Evolutionary conservation across 257 asterid genomes (phyloP).

Genomic region (Forsythia viridissima): DNA sequence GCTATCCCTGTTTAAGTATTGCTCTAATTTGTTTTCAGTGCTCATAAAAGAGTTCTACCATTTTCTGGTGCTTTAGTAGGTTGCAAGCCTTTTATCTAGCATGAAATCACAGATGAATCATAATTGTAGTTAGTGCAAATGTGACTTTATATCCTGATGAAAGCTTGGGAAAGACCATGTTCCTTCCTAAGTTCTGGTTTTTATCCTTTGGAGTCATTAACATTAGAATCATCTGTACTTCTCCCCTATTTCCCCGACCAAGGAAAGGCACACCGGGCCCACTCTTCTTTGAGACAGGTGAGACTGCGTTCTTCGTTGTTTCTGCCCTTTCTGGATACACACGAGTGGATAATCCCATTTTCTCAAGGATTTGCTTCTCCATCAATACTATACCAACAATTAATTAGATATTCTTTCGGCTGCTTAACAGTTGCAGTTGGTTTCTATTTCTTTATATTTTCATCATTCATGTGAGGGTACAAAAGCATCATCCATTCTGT

Average conservation of each 20-base stretch:
- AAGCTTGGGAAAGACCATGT: neutral
- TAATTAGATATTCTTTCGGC: neutral
- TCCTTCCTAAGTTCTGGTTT: neutral
- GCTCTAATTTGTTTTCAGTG: neutral
- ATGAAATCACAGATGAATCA: neutral
- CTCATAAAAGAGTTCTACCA: neutral
- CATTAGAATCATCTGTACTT: neutral
- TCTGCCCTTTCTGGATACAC: neutral
- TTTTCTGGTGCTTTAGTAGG: neutral
- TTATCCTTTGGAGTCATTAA: neutral
- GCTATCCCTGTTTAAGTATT: neutral
- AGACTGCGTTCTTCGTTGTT: neutral
- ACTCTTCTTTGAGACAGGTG: neutral
- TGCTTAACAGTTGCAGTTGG: neutral
- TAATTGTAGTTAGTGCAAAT: neutral
- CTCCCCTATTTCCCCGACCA: neutral
- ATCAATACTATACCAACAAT: neutral
- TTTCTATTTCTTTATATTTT: neutral
- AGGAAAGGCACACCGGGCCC: neutral
- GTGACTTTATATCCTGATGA: too few relatives aligned
- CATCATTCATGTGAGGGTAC: neutral
- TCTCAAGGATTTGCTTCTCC: neutral
- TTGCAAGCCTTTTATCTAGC: neutral
- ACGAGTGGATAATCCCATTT: neutral
- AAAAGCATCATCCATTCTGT: neutral